phyloP scores from a whole-genome alignment of 1,284 basidiomycete genomes.

The Ustilago shanxiensis region DNA sequence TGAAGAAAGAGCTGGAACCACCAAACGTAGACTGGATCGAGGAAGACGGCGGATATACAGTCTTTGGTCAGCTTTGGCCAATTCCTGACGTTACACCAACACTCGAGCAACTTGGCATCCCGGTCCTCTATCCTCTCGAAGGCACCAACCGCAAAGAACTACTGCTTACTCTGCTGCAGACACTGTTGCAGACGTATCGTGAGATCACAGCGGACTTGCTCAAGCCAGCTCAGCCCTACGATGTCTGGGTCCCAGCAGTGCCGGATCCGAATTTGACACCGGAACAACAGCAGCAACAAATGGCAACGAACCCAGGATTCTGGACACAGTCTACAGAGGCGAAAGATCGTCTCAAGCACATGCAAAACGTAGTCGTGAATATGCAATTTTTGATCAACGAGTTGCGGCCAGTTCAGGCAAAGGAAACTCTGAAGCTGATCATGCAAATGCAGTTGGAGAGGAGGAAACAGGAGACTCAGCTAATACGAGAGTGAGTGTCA shows the following conservation, averaged over 20 bases:
- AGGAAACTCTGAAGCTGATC: conserved; percentile 57
- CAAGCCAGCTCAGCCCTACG: conserved; percentile 61
- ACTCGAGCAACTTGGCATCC: conserved; percentile 59
- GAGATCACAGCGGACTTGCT: conserved; percentile 57
- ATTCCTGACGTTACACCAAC: conserved; percentile 61
- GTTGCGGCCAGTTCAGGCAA: conserved; percentile 63
- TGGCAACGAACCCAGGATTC: conserved; percentile 39
- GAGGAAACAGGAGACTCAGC: conserved; percentile 52
- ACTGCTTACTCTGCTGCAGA: conserved; percentile 64
- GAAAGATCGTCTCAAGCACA: conserved; percentile 60
- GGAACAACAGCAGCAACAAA: conserved; percentile 41
- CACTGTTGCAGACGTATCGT: conserved; percentile 66
- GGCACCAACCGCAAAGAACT: conserved; percentile 43
- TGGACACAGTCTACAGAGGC: conserved; percentile 56
- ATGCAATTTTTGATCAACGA: conserved; percentile 67
- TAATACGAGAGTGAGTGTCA: conserved; percentile 49
- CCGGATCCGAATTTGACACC: conserved; percentile 35
- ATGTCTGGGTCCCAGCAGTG: conserved; percentile 52
- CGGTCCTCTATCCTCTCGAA: conserved; percentile 51
- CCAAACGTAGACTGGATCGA: conserved; percentile 67
- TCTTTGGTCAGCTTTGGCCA: conserved; percentile 67
- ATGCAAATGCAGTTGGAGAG: conserved; percentile 59
- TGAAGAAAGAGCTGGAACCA: conserved; percentile 50
- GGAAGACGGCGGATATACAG: conserved; percentile 65
- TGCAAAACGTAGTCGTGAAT: conserved; percentile 66